These are phyloP conservation scores for Phanerochaete carnosa DNA, from an alignment of 768 basidiomycete species.

Conservation along the genomic window DNA sequence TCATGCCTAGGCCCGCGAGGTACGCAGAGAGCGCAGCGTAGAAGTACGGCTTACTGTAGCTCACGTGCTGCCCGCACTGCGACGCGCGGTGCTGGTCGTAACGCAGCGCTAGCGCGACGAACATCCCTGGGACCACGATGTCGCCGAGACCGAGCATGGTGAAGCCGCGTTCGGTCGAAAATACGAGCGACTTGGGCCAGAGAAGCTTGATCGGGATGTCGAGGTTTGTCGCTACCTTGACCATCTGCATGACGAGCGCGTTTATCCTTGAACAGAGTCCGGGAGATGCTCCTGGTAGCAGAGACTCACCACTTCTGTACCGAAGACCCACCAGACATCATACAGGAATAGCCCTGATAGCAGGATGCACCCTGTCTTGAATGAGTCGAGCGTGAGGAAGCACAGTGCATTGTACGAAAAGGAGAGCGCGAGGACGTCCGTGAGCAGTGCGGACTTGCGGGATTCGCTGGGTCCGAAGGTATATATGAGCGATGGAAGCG, in stretches of 20 bases:
- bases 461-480: constrained; percentile 34
- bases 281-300: too few species aligned
- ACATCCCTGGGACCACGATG: constrained; percentile 63
- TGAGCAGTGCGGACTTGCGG: constrained; percentile 67
- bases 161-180: constrained; percentile 54
- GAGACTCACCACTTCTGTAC: constrained; percentile 73
- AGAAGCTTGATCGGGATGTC: constrained; percentile 94
- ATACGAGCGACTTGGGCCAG: constrained; percentile 67
- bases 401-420: constrained; percentile 80
- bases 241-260: constrained; percentile 57
- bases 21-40: constrained; percentile 66
- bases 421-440: constrained; percentile 70
- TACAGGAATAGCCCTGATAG: constrained; percentile 87
- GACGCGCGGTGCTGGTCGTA: constrained; percentile 60
- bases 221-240: constrained; percentile 84
- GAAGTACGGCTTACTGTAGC: constrained; percentile 76
- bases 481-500: constrained; percentile 66
- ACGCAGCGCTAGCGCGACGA: constrained; percentile 82
- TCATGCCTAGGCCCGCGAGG: constrained; percentile 62
- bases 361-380: constrained; percentile 80
- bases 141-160: constrained; percentile 94
- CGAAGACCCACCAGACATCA: constrained; percentile 95
- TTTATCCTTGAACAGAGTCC: too few species aligned
- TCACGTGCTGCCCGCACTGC: constrained; percentile 22
- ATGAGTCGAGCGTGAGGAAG: constrained; percentile 83